Percentiles rank a stretch among this genome's conserved stretches.
phyloP scores from a whole-genome alignment of 495 filamentous ascomycete genomes.

The Xylona heveae region DNA sequence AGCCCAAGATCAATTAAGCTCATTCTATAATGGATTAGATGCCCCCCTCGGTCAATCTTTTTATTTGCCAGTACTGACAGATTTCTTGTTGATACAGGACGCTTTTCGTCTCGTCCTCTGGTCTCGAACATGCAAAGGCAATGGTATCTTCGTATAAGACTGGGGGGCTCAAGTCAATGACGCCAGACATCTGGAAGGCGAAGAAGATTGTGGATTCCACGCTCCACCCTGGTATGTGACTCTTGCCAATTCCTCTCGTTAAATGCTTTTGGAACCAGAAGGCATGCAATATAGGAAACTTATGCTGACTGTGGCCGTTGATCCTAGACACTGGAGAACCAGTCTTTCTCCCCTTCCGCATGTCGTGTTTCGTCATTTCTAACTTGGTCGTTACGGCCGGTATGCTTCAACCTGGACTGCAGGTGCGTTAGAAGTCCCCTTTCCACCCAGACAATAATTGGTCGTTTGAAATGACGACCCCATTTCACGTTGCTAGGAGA shows the following conservation, averaged over 20 bases:
- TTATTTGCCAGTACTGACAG: slow-evolving; percentile 2
- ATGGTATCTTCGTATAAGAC: slow-evolving; percentile 64
- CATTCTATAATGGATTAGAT: no score
- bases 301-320: slow-evolving; percentile 2
- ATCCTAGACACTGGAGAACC: slow-evolving; percentile 65
- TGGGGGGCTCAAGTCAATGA: slow-evolving; percentile 56
- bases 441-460: slow-evolving; percentile 1
- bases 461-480: slow-evolving; percentile 6
- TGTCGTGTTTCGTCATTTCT: slow-evolving; percentile 87
- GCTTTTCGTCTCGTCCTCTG: slow-evolving; percentile 48
- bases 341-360: slow-evolving; percentile 86
- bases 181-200: slow-evolving; percentile 74
- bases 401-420: slow-evolving; percentile 79
- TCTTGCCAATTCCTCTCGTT: neutral
- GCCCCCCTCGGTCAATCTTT: no score
- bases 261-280: neutral
- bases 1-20: slow-evolving; percentile 9
- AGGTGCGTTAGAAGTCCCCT: slow-evolving; percentile 26
- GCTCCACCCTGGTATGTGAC: slow-evolving; percentile 57
- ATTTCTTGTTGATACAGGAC: slow-evolving; percentile 30
- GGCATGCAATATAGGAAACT: slow-evolving; percentile 1
- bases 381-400: slow-evolving; percentile 94
- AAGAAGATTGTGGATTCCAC: slow-evolving; percentile 97
- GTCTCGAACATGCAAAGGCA: slow-evolving; percentile 64
- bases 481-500: no score